Base-by-base conservation (phyloP, 2,329 filamentous ascomycete species). In the Colletotrichum euphorbiae region DNA sequence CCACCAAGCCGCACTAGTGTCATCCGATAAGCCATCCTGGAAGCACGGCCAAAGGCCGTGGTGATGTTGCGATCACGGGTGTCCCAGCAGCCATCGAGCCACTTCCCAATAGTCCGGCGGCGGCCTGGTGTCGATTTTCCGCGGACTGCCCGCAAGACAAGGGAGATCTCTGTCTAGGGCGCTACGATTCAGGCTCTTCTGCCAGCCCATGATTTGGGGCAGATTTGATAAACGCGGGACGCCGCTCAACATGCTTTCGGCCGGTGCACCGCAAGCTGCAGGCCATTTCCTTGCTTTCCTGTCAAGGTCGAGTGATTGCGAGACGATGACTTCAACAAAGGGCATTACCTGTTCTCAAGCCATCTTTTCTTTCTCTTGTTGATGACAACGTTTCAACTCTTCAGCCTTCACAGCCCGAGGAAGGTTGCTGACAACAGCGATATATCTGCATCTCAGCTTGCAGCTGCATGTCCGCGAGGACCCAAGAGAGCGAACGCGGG, bases 111-210 rank as follows among this genome's bases (percentile, higher is more conserved):
- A 50, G 62, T 38, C 45, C 54, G 19, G 33, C 54, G 42, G 3
- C 24, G 38, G 48, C 17, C 50, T 50, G 50, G 51, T 45, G 62
- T 50, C 38, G 51, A 62, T 36, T 42, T 69, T 24, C 55, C 63
- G 51, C 62, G 67, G 56, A 52, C 50, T 62, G 63, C 51, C 57
- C 67, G 67, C 38, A 28, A 69, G 63, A 69, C 62, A 62, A 67
- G 62, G 57, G 36, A 7, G 56, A 68, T 67, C 52, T 57, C 43
- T 69, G 42, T 54, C 55, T 43, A 52, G 50, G 43, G 51, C 67
- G 63, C 67, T 63, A 69, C 67, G 62, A 46, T 57, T 45, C 33
- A 52, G 51, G 61, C 55, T 38, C 31, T 38, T 38, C 13, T 31
- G 28, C 62, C 24, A 45, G 57, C 43, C 57, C 51, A 51, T 31